phyloP scores from a whole-genome alignment of 495 filamentous ascomycete species.

The Aspergillus egyptiacus region DNA sequence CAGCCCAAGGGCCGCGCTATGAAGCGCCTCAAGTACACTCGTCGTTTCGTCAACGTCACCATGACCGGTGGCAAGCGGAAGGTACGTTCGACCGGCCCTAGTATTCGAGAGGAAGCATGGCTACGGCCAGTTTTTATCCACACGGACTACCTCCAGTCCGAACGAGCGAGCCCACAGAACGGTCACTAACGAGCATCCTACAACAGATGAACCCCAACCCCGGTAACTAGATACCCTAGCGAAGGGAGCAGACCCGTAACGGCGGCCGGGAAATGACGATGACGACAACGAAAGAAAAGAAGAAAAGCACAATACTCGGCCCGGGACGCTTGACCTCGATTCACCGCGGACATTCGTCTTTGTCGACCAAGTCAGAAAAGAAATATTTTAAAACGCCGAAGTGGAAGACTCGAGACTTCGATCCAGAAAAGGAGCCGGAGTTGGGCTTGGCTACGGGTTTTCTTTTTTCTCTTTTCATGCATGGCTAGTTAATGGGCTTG shows the following conservation, averaged over 20 bases:
- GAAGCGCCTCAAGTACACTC: slow-evolving; percentile 96
- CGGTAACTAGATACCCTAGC: slow-evolving; percentile 14
- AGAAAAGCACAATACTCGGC: slow-evolving; percentile 9
- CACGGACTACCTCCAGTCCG: background rate
- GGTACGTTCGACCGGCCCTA: slow-evolving; percentile 47
- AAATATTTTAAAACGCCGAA: slow-evolving; percentile 2
- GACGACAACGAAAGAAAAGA: slow-evolving; percentile 15
- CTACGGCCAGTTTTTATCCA: background rate
- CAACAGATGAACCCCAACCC: slow-evolving; percentile 30
- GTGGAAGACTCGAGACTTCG: slow-evolving; percentile 8
- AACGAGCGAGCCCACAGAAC: background rate
- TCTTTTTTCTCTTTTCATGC: slow-evolving; percentile 6
- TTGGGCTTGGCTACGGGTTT: slow-evolving; percentile 6
- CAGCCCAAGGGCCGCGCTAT: slow-evolving; percentile 94
- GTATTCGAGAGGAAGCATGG: background rate
- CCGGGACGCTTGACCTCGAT: slow-evolving; percentile 1
- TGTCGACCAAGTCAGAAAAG: slow-evolving; percentile 6
- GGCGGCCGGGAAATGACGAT: slow-evolving; percentile 11
- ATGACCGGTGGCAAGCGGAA: slow-evolving; percentile 99
- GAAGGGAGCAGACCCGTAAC: slow-evolving; percentile 7
- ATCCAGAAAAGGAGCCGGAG: slow-evolving; percentile 11
- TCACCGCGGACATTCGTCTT: slow-evolving; percentile 2
- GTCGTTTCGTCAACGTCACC: slow-evolving; percentile 99
- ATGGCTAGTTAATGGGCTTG: slow-evolving; percentile 15
- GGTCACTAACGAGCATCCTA: background rate